Percentiles rank a stretch among this genome's conserved stretches.
phyloP scores from a whole-genome alignment of 1,139 yeast genomes.

The Saccharomyces hybrid region DNA sequence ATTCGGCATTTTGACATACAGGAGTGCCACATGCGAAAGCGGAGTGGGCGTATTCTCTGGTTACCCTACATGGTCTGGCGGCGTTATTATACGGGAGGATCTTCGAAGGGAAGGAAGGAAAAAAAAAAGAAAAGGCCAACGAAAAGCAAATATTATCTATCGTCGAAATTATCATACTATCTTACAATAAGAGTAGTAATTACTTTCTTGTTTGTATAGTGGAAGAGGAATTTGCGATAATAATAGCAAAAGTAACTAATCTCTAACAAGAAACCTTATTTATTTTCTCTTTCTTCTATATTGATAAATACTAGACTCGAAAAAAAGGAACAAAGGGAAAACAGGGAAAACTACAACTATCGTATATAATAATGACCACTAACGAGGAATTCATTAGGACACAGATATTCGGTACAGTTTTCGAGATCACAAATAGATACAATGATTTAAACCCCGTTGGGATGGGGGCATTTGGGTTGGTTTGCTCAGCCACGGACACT shows the following conservation, averaged over 20 bases:
- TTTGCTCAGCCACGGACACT: conserved; percentile 92
- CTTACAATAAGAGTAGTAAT: neutral
- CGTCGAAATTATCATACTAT: neutral
- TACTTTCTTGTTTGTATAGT: neutral
- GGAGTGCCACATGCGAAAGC: neutral
- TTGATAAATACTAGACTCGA: neutral
- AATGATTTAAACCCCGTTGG: conserved; percentile 95
- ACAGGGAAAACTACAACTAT: neutral
- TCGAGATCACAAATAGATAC: conserved; percentile 88
- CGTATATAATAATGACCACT: conserved; percentile 22
- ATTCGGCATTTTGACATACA: neutral
- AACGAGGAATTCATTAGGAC: conserved; percentile 38
- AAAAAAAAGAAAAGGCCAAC: conserved; percentile 2
- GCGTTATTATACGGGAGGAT: neutral
- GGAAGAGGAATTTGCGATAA: neutral
- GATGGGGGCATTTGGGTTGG: conserved; percentile 98
- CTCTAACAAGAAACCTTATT: neutral
- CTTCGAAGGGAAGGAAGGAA: neutral
- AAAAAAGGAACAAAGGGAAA: neutral
- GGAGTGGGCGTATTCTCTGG: neutral
- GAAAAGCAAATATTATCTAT: neutral
- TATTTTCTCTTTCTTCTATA: neutral
- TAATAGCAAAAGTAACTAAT: neutral
- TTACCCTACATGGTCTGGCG: neutral
- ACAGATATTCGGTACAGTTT: conserved; percentile 70